Evolutionary conservation across 2,329 filamentous ascomycete species (phyloP).

Genomic region (Chaetomium sp.): DNA sequence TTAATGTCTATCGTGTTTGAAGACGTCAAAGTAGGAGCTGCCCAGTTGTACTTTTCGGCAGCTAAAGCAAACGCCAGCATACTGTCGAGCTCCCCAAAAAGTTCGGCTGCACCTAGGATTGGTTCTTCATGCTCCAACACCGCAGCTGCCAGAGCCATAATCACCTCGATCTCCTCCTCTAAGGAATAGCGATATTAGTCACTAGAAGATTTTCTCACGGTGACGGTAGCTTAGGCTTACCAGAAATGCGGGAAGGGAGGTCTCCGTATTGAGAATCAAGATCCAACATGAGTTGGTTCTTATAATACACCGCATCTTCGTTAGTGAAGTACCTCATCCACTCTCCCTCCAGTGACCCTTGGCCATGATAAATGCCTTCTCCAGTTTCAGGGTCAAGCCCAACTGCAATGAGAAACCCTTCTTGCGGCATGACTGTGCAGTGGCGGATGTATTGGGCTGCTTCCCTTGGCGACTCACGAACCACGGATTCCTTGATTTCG

Average conservation of each 20-base stretch:
- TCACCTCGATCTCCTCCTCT: conserved; percentile 86
- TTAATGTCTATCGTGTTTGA: conserved; percentile 67
- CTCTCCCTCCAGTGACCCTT: conserved; percentile 44
- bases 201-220: not conserved
- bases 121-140: conserved; percentile 63
- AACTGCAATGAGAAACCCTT: conserved; percentile 81
- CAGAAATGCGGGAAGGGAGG: conserved; percentile 75
- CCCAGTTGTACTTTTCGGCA: conserved; percentile 67
- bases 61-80: conserved; percentile 73
- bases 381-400: conserved; percentile 53
- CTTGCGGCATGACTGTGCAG: conserved; percentile 84
- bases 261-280: conserved; percentile 80
- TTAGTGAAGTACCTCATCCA: conserved; percentile 79
- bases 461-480: conserved; percentile 54
- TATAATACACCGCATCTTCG: conserved; percentile 72
- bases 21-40: conserved; percentile 60
- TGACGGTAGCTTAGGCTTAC: conserved; percentile 38
- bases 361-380: conserved; percentile 57
- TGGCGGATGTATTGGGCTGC: conserved; percentile 52
- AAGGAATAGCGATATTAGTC: conserved; percentile 8
- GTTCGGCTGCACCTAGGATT: conserved; percentile 64
- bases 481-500: conserved; percentile 58
- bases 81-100: conserved; percentile 82
- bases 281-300: conserved; percentile 72
- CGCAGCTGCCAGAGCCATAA: conserved; percentile 66